phyloP scores from a whole-genome alignment of 768 basidiomycete genomes.

The Gautieria morchelliformis region DNA sequence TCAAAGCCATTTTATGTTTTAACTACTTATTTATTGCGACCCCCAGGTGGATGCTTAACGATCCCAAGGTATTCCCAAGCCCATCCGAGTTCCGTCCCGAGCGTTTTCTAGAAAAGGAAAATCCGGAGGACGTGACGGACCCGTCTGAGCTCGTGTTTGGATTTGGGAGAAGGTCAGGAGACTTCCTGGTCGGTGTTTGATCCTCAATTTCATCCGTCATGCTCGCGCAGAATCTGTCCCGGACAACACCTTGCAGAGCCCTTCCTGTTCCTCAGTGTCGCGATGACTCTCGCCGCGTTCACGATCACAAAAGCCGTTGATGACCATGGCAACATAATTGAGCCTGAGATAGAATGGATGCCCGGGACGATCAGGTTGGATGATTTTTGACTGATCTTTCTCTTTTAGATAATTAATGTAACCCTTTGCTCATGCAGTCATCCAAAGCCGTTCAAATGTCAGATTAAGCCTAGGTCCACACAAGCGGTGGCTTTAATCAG shows the following conservation, averaged over 20 bases:
- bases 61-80: too few species aligned
- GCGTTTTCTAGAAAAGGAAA: constrained; percentile 12
- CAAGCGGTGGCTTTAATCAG: constrained; percentile 21
- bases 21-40: too few species aligned
- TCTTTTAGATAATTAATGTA: background rate
- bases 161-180: background rate
- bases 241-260: constrained; percentile 35
- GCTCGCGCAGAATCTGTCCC: constrained; percentile 22
- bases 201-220: background rate
- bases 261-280: constrained; percentile 16
- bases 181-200: background rate
- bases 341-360: background rate
- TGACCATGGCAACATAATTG: constrained; percentile 7
- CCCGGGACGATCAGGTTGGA: too few species aligned
- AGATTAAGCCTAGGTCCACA: constrained; percentile 24
- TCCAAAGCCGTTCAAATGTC: constrained; percentile 8
- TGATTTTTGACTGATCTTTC: background rate
- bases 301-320: constrained; percentile 32
- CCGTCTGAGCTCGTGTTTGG: background rate
- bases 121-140: background rate
- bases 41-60: too few species aligned
- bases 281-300: constrained; percentile 23
- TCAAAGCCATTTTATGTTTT: too few species aligned
- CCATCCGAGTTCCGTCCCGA: constrained; percentile 8
- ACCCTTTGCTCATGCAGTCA: constrained; percentile 15